Base-by-base conservation (phyloP, 371 early-diverging fungal genomes). In the Rhizomucor pusillus region DNA sequence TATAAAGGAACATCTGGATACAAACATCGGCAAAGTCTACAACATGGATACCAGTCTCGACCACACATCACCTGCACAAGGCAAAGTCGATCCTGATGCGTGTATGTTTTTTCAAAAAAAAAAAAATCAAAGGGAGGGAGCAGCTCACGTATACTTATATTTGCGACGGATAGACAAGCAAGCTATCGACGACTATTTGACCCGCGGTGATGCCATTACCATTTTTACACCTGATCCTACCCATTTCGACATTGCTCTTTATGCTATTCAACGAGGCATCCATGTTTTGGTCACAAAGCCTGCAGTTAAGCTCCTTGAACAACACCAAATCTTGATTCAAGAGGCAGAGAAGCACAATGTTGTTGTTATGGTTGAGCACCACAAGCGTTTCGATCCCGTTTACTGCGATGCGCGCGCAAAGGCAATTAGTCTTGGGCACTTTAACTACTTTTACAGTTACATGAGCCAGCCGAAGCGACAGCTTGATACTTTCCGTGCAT, bases 191-290 rank as follows among this genome's bases (percentile, higher is more conserved):
- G 34, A 43, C 1, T 57, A 35, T 25, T 23, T 79, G 65, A 39
- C 25, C 36, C 62, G 60, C 41, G 80, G 80, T 9, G 71, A 67
- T 37, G 73, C 70, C 14, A 72, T 77, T n/a, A 74, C 69, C 35
- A 61, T 80, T 20, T 80, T 80, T 50, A 80, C 80, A 6, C 80
- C 80, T 5, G 80, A 80, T 51, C 76, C 75, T 19, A 79, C 79
- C 14, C 80, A 80, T 50, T 79, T 59, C 50, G 62, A 44, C 1
- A 76, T 79, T 50, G 68, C 73, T 14, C 47, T 65, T 22, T 75
- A 73, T 48, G 80, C 80, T n/a, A 65, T 80, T 22, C 57, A 60
- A 56, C 55, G 59, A 2, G 65, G 71, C 25, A 50, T 78, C 18
- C 79, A 80, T 50, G 79, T 80, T 24, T 54, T 77, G 12, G 35